Conservation (phyloP, 352 stramenopile species). For the Globisporangium canariense region DNA sequence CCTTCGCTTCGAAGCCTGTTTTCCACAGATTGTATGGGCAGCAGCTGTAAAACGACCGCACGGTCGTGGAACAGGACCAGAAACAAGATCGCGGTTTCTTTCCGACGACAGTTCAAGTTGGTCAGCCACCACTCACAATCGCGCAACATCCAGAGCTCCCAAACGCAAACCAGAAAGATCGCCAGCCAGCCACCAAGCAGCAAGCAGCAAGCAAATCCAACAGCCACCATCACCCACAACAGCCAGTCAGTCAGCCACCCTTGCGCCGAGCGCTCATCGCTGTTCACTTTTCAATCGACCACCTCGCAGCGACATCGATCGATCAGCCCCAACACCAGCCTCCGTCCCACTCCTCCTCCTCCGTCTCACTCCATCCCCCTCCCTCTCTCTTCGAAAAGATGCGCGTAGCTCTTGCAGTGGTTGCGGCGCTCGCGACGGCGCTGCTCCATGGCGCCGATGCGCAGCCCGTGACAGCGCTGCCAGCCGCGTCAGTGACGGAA, state of each 20-base stretch:
- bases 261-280: not conserved
- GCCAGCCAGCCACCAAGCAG: no score
- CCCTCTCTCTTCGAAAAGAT: not conserved
- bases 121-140: no score
- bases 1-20: no score
- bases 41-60: no score
- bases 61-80: no score
- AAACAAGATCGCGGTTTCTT: no score
- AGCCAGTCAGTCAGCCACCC: no score
- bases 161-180: no score
- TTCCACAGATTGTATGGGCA: no score
- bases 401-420: not conserved
- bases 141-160: no score
- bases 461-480: not conserved
- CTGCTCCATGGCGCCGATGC: not conserved
- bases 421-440: slow-evolving; percentile 1
- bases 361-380: not conserved
- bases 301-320: slow-evolving; percentile 4
- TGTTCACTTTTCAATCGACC: slow-evolving; percentile 5
- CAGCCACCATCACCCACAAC: not conserved
- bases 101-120: no score
- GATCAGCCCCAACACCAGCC: not conserved
- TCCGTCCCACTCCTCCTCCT: not conserved
- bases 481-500: not conserved
- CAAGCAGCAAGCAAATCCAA: not conserved